Evolutionary conservation across 345 rosid genomes (phyloP).

Genomic region (Pseudoturritis turrita): DNA sequence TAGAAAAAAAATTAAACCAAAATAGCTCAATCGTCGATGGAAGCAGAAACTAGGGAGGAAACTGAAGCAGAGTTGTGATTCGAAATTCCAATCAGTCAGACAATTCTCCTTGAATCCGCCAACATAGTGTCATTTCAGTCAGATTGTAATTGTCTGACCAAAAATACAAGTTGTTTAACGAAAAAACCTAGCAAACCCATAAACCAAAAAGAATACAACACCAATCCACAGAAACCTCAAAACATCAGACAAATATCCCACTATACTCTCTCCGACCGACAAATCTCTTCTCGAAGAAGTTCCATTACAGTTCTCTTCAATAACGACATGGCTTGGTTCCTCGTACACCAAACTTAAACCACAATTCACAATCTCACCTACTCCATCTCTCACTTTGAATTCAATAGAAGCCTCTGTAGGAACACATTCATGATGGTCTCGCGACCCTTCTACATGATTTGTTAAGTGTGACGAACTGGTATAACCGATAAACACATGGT

Average conservation of each 20-base stretch:
- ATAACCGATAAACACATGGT: conserved; percentile 30
- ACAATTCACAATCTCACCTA: conserved; percentile 15
- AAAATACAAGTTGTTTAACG: neutral
- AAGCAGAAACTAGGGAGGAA: too few species aligned
- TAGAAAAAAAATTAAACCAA: too few species aligned
- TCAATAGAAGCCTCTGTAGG: conserved; percentile 16
- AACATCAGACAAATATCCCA: neutral
- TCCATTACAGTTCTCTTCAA: neutral
- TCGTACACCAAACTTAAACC: conserved; percentile 22
- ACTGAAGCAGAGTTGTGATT: neutral
- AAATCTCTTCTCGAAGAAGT: neutral
- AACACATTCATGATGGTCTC: neutral
- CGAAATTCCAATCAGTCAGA: neutral
- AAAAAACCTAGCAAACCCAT: conserved; percentile 4
- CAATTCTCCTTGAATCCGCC: neutral
- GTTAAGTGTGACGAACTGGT: neutral
- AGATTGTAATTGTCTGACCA: too few species aligned
- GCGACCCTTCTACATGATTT: neutral
- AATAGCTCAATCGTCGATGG: too few species aligned
- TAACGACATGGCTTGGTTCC: conserved; percentile 14
- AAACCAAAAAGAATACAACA: conserved; percentile 4
- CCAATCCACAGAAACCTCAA: conserved; percentile 4
- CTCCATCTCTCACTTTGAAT: conserved; percentile 12
- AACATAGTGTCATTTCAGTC: neutral
- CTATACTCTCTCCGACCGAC: neutral